Percentiles rank a stretch among this genome's conserved stretches.
phyloP scores from a whole-genome alignment of 208 protist species.

The Strigomonas culicis region DNA sequence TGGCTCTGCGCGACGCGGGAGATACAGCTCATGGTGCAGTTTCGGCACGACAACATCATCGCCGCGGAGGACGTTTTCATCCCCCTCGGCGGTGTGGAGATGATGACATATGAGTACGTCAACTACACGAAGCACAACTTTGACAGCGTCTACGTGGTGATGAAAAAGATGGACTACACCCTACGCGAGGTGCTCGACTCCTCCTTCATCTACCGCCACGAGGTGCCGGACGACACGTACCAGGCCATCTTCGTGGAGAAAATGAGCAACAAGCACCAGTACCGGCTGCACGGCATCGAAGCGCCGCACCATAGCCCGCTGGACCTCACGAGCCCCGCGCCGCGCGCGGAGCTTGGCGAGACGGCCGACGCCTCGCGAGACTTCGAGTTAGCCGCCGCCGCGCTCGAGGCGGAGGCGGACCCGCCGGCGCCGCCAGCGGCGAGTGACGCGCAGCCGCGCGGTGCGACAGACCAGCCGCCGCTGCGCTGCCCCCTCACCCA shows the following conservation, averaged over 20 bases:
- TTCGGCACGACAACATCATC: constrained; percentile 82
- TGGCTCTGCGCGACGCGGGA: constrained; percentile 84
- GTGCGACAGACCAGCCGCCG: neutral
- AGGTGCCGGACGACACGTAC: constrained; percentile 15
- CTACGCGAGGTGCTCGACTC: constrained; percentile 83
- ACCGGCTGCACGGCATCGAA: too few relatives aligned
- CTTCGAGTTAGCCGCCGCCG: too few relatives aligned
- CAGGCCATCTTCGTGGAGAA: neutral
- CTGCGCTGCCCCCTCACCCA: constrained; percentile 24
- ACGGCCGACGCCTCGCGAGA: too few relatives aligned
- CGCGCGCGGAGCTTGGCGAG: neutral
- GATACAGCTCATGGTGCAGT: constrained; percentile 82
- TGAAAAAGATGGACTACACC: constrained; percentile 89
- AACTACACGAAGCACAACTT: constrained; percentile 45
- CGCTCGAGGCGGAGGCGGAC: neutral
- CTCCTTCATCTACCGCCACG: constrained; percentile 19
- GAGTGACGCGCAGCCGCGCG: too few relatives aligned
- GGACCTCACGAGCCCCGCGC: neutral
- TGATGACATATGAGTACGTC: constrained; percentile 70
- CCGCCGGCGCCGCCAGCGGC: neutral
- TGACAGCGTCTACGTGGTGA: constrained; percentile 83
- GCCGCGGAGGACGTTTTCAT: constrained; percentile 80
- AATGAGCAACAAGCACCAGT: too few relatives aligned
- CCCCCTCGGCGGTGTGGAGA: constrained; percentile 65
- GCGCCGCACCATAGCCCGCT: too few relatives aligned